These are phyloP conservation scores for Hexamita inflata DNA, from an alignment of 208 protist species.

Conservation along the genomic window DNA sequence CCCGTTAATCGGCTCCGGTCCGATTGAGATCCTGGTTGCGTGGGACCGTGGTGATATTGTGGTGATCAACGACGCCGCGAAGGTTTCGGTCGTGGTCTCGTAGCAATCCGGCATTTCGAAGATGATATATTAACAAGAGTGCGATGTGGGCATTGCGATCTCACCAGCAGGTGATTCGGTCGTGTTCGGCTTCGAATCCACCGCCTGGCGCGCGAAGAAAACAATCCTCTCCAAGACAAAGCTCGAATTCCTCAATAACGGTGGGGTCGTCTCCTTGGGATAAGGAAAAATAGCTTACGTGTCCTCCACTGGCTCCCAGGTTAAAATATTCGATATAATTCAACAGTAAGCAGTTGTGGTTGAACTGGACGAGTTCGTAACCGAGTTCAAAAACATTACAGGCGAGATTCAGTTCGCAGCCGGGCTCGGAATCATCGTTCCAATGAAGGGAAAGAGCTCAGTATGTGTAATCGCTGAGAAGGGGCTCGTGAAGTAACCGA, in stretches of 20 bases:
- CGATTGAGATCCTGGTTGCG: not conserved
- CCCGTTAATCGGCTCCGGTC: not conserved
- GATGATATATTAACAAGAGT: not conserved
- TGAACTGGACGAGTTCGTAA: not conserved
- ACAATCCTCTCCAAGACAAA: not conserved
- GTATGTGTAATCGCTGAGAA: not conserved
- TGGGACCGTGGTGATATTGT: not conserved
- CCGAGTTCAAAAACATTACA: not conserved
- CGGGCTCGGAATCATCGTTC: not conserved
- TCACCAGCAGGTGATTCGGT: not conserved
- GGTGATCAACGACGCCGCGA: not conserved
- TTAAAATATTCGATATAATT: not conserved
- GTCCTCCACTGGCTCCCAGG: not conserved
- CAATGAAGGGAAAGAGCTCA: not conserved
- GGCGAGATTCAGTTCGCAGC: not conserved
- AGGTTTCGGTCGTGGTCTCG: not conserved
- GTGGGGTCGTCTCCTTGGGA: not conserved
- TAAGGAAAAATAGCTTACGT: not conserved
- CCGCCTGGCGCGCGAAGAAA: not conserved
- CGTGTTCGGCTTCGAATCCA: conserved; percentile 8
- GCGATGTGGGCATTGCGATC: not conserved
- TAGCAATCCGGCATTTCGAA: not conserved
- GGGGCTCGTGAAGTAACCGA: not conserved
- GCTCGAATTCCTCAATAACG: not conserved
- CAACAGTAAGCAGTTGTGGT: not conserved